phyloP scores from a whole-genome alignment of 179 eudicot genomes.

The Nepenthes alata region DNA sequence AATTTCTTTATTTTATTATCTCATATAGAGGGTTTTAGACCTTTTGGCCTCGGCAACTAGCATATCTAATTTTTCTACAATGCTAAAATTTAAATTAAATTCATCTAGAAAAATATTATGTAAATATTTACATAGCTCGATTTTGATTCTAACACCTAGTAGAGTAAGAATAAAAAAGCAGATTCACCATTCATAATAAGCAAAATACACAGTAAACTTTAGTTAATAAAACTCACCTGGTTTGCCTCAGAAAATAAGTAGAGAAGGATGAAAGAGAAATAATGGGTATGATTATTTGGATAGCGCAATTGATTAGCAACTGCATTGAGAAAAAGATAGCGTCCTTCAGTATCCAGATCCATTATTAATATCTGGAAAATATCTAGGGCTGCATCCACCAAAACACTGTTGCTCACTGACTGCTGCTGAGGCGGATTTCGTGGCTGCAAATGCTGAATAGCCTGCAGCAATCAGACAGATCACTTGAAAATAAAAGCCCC shows the following conservation, averaged over 20 bases:
- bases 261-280: conserved; percentile 85
- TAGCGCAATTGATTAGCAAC: conserved; percentile 88
- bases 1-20: too few relatives aligned
- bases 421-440: conserved; percentile 49
- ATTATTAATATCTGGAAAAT: conserved; percentile 67
- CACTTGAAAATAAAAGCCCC: not conserved
- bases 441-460: conserved; percentile 77
- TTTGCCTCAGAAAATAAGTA: conserved; percentile 63
- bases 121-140: too few relatives aligned
- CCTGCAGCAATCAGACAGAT: conserved; percentile 30
- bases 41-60: too few relatives aligned
- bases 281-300: conserved; percentile 93
- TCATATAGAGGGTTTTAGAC: too few relatives aligned
- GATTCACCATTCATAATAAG: not conserved
- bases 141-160: too few relatives aligned
- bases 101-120: too few relatives aligned
- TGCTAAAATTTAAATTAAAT: too few relatives aligned
- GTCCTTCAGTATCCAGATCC: conserved; percentile 88
- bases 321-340: conserved; percentile 84
- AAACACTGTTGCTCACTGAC: conserved; percentile 31
- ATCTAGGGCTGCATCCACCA: conserved; percentile 63
- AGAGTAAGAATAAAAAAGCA: not conserved
- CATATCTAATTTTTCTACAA: too few relatives aligned
- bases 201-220: not conserved
- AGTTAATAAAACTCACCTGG: conserved; percentile 39